Conservation (phyloP, 192 early-diverging fungal genomes). For the Podochytrium sp. region DNA sequence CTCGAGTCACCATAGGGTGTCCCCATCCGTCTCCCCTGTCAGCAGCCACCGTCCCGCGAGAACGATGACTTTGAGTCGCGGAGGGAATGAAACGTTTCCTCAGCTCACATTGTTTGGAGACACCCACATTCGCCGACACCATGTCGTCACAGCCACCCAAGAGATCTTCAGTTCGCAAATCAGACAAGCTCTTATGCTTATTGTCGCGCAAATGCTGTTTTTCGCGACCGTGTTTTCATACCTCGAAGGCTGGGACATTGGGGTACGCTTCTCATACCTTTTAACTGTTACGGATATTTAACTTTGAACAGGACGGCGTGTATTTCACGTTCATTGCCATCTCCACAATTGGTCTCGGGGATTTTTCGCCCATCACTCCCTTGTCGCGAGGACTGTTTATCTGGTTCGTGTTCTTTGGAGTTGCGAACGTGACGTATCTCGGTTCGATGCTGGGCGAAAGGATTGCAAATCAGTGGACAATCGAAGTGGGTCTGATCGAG, state of each 20-base stretch:
- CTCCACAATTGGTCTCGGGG: conserved; percentile 52
- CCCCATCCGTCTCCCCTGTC: background rate
- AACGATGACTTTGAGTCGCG: conserved; percentile 9
- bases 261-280: background rate
- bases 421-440: conserved; percentile 49
- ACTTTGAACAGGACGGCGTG: conserved; percentile 36
- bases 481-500: conserved; percentile 47
- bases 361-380: conserved; percentile 38
- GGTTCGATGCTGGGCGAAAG: conserved; percentile 48
- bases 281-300: background rate
- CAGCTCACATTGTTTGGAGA: conserved; percentile 39
- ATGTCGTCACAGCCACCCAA: conserved; percentile 43
- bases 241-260: conserved; percentile 49
- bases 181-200: conserved; percentile 27
- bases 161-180: conserved; percentile 44
- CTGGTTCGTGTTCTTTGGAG: conserved; percentile 51
- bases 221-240: conserved; percentile 46
- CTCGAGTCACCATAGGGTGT: background rate
- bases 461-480: conserved; percentile 54
- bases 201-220: conserved; percentile 45
- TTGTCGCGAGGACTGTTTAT: conserved; percentile 49
- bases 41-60: background rate
- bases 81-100: conserved; percentile 34
- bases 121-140: conserved; percentile 24
- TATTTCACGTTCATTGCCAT: conserved; percentile 53